Conservation (phyloP, 768 basidiomycete genomes). For the Rhodotorula paludigena region DNA sequence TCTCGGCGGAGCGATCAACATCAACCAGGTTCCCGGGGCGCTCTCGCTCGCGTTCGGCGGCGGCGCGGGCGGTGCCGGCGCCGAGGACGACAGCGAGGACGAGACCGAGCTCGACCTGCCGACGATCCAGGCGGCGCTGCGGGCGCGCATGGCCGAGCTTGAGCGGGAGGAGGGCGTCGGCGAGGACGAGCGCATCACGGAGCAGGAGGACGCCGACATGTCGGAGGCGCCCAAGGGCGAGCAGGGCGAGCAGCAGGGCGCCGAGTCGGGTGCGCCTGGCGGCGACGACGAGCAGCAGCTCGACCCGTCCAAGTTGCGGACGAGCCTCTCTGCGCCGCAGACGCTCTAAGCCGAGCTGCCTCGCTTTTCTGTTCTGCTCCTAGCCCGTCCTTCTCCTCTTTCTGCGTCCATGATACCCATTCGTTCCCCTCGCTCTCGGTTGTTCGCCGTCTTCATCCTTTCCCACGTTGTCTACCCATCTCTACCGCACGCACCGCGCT, state of each 20-base stretch:
- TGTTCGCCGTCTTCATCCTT: too few species aligned
- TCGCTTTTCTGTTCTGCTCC: neutral
- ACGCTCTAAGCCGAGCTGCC: neutral
- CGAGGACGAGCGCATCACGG: neutral
- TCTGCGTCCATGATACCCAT: too few species aligned
- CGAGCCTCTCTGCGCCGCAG: constrained; percentile 2
- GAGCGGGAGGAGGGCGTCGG: constrained; percentile 50
- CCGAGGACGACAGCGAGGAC: constrained; percentile 37
- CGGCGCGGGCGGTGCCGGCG: constrained; percentile 1
- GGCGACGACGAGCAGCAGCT: too few species aligned
- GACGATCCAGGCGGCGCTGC: constrained; percentile 39
- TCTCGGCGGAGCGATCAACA: constrained; percentile 9
- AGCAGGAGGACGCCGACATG: too few species aligned
- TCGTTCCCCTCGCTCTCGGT: too few species aligned
- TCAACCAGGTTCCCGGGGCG: constrained; percentile 4
- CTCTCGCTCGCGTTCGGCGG: constrained; percentile 2
- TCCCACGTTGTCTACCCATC: too few species aligned
- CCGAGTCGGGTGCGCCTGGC: too few species aligned
- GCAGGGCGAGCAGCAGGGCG: too few species aligned
- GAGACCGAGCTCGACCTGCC: constrained; percentile 36
- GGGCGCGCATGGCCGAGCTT: constrained; percentile 52
- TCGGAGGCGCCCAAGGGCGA: too few species aligned
- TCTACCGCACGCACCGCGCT: too few species aligned
- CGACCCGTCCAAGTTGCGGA: neutral
- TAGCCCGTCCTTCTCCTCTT: too few species aligned